phyloP scores from a whole-genome alignment of 768 basidiomycete species.

The Tylopilus cervinicoccineus region DNA sequence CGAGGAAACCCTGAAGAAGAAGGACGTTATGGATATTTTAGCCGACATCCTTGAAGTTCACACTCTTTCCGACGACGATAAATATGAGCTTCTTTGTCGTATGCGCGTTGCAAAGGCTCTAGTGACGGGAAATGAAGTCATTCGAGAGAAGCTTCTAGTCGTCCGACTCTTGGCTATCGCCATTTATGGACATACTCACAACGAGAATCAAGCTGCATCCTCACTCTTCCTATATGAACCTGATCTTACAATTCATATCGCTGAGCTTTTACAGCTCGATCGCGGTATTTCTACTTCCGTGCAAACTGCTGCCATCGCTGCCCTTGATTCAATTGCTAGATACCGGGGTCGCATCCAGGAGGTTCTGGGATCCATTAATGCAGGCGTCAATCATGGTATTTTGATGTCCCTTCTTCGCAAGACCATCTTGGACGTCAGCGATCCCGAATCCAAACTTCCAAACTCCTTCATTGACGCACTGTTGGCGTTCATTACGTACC shows the following conservation, averaged over 20 bases:
- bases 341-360: conserved; percentile 83
- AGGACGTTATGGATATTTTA: conserved; percentile 71
- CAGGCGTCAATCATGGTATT: conserved; percentile 93
- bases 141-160: conserved; percentile 76
- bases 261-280: conserved; percentile 84
- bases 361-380: conserved; percentile 86
- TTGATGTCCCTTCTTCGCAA: conserved; percentile 85
- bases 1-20: conserved; percentile 54
- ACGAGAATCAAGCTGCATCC: conserved; percentile 72
- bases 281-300: conserved; percentile 63
- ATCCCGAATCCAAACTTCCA: conserved; percentile 59
- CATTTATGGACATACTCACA: conserved; percentile 85
- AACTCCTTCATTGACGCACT: conserved; percentile 82
- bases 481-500: conserved; percentile 80
- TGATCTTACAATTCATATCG: conserved; percentile 83
- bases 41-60: conserved; percentile 66
- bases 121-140: conserved; percentile 49
- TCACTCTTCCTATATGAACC: conserved; percentile 93
- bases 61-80: conserved; percentile 73
- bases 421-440: conserved; percentile 69
- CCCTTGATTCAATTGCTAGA: conserved; percentile 86
- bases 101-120: conserved; percentile 78
- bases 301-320: conserved; percentile 80
- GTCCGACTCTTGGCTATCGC: conserved; percentile 85
- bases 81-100: conserved; percentile 83